Evolutionary conservation across 345 rosid genomes (phyloP).

Genomic region (Citropsis articulata): DNA sequence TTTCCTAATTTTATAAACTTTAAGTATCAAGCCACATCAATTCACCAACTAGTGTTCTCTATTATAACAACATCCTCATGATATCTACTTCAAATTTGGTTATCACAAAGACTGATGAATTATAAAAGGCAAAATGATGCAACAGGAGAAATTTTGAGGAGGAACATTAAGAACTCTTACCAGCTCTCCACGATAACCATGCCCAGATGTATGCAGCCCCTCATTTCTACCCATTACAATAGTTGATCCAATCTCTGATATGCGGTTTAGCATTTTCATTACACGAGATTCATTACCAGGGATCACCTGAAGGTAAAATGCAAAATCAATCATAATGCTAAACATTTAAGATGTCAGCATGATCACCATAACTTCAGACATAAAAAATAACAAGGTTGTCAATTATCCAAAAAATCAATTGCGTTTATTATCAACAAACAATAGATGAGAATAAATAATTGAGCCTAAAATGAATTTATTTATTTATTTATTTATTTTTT

Average conservation of each 20-base stretch:
- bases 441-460: background rate
- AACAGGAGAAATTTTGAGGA: background rate
- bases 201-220: slow-evolving; percentile 93
- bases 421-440: background rate
- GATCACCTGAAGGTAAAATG: slow-evolving; percentile 61
- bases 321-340: slow-evolving; percentile 1
- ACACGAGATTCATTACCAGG: slow-evolving; percentile 98
- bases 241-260: slow-evolving; percentile 87
- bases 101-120: background rate
- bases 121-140: background rate
- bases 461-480: background rate
- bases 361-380: background rate
- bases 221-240: slow-evolving; percentile 88
- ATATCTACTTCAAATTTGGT: background rate
- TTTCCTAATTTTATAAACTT: background rate
- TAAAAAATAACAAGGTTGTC: background rate
- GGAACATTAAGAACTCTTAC: slow-evolving; percentile 36
- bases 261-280: slow-evolving; percentile 95
- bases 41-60: background rate
- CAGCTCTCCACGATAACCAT: slow-evolving; percentile 95
- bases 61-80: background rate
- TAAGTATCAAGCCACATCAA: background rate
- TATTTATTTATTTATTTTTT: too few relatives aligned
- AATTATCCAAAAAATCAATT: background rate
- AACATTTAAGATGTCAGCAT: slow-evolving; percentile 1